Percentiles rank a stretch among this genome's conserved stretches.
These are phyloP conservation scores for Clohesyomyces aquaticus DNA, from an alignment of 495 filamentous ascomycete species.

Conservation along the genomic window DNA sequence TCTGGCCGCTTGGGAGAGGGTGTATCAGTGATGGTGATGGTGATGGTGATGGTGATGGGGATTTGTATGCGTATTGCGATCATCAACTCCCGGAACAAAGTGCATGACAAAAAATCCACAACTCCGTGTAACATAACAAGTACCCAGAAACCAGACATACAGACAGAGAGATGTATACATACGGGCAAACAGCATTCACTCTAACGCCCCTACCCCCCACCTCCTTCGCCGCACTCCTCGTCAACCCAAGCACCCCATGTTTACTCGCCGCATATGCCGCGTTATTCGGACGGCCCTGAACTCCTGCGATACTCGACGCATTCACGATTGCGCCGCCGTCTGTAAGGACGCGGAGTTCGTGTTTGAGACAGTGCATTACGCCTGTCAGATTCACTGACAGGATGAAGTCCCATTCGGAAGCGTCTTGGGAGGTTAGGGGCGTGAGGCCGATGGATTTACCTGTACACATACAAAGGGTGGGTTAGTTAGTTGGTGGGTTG, in stretches of 20 bases:
- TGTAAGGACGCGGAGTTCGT: slow-evolving; percentile 27
- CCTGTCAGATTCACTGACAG: slow-evolving; percentile 46
- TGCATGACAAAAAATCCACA: no score
- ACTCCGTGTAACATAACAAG: no score
- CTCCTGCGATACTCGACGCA: slow-evolving; percentile 58
- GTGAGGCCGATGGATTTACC: slow-evolving; percentile 42
- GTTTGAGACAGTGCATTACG: slow-evolving; percentile 40
- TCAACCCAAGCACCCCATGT: slow-evolving; percentile 62
- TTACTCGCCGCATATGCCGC: slow-evolving; percentile 62
- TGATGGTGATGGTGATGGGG: no score
- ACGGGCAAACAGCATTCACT: slow-evolving; percentile 56
- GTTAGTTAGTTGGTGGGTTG: no score
- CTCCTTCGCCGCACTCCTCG: slow-evolving; percentile 61
- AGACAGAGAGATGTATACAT: no score
- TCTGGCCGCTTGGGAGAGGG: no score
- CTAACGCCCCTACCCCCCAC: slow-evolving; percentile 57
- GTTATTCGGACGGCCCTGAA: slow-evolving; percentile 54
- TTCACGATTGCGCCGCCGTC: slow-evolving; percentile 57
- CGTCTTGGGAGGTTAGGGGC: slow-evolving; percentile 46
- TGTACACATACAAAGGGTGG: no score
- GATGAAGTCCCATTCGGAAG: slow-evolving; percentile 42
- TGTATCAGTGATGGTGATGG: no score
- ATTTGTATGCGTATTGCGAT: no score
- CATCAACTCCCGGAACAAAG: no score
- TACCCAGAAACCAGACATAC: not conserved